A percentile compares a stretch with the other conserved stretches of the same genome.
phyloP scores from a whole-genome alignment of 768 basidiomycete genomes.

The Tulasnella sp. region DNA sequence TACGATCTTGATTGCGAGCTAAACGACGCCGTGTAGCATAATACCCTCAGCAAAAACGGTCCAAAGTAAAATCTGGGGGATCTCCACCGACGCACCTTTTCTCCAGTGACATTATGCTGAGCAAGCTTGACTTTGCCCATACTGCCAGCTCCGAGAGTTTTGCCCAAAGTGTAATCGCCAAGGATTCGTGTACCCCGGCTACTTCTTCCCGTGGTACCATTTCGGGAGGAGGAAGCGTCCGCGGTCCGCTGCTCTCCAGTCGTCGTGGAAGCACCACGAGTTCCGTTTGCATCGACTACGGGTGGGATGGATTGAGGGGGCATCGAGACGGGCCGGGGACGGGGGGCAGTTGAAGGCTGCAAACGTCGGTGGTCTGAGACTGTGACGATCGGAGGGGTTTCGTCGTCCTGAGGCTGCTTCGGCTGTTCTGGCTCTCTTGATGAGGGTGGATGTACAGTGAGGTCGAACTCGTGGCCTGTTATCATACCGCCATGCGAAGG shows the following conservation, averaged over 20 bases:
- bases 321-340: conserved; percentile 69
- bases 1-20: conserved; percentile 99
- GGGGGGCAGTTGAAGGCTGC: conserved; percentile 34
- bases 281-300: conserved; percentile 31
- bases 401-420: conserved; percentile 36
- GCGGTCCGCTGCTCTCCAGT: conserved; percentile 32
- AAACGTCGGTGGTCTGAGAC: conserved; percentile 35
- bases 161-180: conserved; percentile 93
- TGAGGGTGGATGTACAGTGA: conserved; percentile 39
- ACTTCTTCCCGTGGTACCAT: conserved; percentile 17
- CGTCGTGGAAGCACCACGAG: conserved; percentile 33
- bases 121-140: conserved; percentile 99
- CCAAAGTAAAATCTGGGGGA: not conserved
- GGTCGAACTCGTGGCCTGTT: conserved; percentile 60
- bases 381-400: conserved; percentile 40
- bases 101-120: conserved; percentile 79
- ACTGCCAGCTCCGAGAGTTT: conserved; percentile 94
- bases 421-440: conserved; percentile 33
- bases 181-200: conserved; percentile 52
- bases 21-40: conserved; percentile 17
- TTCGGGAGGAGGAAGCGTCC: conserved; percentile 7
- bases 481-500: conserved; percentile 56
- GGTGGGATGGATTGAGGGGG: conserved; percentile 56
- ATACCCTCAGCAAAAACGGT: not conserved
- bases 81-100: conserved; percentile 64